These are phyloP conservation scores for Sechiopsis laciniata DNA, from an alignment of 306 rosid genomes.

Conservation along the genomic window DNA sequence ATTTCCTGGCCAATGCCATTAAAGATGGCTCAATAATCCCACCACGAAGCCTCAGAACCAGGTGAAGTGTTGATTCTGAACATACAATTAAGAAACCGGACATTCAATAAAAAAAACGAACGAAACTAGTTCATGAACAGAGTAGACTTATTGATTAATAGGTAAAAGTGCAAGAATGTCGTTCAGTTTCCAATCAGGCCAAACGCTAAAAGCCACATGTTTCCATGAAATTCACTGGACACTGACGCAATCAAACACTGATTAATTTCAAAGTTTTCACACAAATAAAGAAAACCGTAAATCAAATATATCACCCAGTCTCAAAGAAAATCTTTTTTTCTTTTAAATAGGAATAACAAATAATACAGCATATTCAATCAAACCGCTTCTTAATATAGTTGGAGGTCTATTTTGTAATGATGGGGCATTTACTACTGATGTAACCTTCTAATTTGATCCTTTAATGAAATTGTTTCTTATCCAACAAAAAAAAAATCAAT, in stretches of 20 bases:
- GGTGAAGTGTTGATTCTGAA: slow-evolving; percentile 84
- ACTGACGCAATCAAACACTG: background rate
- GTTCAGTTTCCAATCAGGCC: background rate
- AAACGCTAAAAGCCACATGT: background rate
- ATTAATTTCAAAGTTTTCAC: background rate
- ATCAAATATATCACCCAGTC: background rate
- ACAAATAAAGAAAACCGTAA: background rate
- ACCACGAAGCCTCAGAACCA: slow-evolving; percentile 97
- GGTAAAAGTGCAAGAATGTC: background rate
- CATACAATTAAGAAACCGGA: background rate
- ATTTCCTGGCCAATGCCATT: slow-evolving; percentile 96
- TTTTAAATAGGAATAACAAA: background rate
- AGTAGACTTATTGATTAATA: background rate
- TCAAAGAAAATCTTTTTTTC: background rate
- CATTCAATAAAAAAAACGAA: background rate
- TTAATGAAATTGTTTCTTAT: too few species aligned
- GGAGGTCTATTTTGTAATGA: too few species aligned
- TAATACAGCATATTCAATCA: background rate
- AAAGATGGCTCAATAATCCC: slow-evolving; percentile 93
- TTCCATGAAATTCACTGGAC: background rate
- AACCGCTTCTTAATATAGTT: background rate
- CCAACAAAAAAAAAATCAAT: too few species aligned
- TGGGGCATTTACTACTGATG: too few species aligned
- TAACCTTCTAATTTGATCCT: too few species aligned
- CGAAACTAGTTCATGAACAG: background rate